Conservation (phyloP, 495 filamentous ascomycete genomes). For the Talaromyces wortmannii region DNA sequence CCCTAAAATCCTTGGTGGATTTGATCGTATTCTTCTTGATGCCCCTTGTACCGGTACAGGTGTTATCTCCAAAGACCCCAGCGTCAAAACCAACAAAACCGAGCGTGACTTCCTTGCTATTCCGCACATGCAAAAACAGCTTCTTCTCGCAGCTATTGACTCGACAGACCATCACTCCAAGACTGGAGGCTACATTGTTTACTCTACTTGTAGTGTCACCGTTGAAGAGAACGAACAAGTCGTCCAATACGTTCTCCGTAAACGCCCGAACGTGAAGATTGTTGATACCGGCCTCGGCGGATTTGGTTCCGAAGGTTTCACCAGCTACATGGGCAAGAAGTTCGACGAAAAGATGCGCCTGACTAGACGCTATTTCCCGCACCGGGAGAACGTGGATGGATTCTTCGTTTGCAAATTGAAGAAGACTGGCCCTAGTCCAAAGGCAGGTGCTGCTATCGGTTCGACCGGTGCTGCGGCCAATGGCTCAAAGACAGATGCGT, state of each 20-base stretch:
- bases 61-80: constrained; percentile 92
- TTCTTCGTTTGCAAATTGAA: constrained; percentile 98
- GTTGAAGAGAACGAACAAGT: constrained; percentile 93
- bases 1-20: constrained; percentile 88
- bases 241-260: constrained; percentile 83
- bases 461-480: constrained; percentile 10
- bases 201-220: constrained; percentile 87
- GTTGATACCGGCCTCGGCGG: constrained; percentile 81
- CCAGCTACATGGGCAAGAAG: constrained; percentile 75
- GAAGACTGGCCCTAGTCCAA: constrained; percentile 74
- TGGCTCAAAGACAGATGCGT: constrained; percentile 13
- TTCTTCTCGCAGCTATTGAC: constrained; percentile 90
- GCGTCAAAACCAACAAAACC: constrained; percentile 95
- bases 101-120: constrained; percentile 87
- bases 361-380: constrained; percentile 87
- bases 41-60: constrained; percentile 78
- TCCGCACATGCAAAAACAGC: constrained; percentile 89
- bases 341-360: constrained; percentile 82
- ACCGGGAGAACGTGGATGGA: constrained; percentile 93
- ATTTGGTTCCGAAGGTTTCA: constrained; percentile 93
- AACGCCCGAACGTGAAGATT: constrained; percentile 86
- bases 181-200: constrained; percentile 90
- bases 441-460: constrained; percentile 23
- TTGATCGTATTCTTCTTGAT: constrained; percentile 78
- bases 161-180: constrained; percentile 78